phyloP scores from a whole-genome alignment of 768 basidiomycete species.

The Russula abietina region DNA sequence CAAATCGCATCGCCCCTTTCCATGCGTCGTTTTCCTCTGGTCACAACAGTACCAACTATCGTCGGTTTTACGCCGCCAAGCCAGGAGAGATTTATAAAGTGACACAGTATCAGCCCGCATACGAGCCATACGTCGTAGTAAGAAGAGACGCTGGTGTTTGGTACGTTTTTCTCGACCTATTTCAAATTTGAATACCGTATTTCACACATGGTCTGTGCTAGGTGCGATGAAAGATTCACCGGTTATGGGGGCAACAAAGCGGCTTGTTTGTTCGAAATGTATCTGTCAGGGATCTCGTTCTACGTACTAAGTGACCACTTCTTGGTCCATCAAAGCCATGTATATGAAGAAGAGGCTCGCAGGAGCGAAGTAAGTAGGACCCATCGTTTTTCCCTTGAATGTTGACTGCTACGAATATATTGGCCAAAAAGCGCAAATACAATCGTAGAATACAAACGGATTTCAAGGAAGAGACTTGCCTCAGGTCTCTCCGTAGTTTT shows the following conservation, averaged over 20 bases:
- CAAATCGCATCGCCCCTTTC: conserved; percentile 62
- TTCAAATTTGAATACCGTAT: neutral
- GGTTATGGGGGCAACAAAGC: conserved; percentile 93
- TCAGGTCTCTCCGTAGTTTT: conserved; percentile 38
- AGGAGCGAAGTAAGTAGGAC: conserved; percentile 56
- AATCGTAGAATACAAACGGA: conserved; percentile 74
- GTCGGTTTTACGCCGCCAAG: conserved; percentile 52
- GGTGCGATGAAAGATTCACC: conserved; percentile 88
- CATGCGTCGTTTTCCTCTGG: conserved; percentile 73
- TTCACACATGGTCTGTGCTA: conserved; percentile 28
- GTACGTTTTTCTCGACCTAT: neutral
- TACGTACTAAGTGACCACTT: conserved; percentile 86
- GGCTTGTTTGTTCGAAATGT: conserved; percentile 88
- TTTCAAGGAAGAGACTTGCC: conserved; percentile 72
- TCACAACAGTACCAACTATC: conserved; percentile 77
- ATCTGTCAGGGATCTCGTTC: conserved; percentile 76
- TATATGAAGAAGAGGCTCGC: conserved; percentile 70
- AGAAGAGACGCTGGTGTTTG: conserved; percentile 39
- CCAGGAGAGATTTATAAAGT: conserved; percentile 71
- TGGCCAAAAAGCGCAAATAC: conserved; percentile 48
- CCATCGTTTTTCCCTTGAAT: neutral
- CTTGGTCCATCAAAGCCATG: conserved; percentile 80
- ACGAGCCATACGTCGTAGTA: conserved; percentile 86
- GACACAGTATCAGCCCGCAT: conserved; percentile 70
- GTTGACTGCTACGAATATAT: neutral